These are phyloP conservation scores for Fusarium algeriense DNA, from an alignment of 2,329 filamentous ascomycete species.

Conservation along the genomic window DNA sequence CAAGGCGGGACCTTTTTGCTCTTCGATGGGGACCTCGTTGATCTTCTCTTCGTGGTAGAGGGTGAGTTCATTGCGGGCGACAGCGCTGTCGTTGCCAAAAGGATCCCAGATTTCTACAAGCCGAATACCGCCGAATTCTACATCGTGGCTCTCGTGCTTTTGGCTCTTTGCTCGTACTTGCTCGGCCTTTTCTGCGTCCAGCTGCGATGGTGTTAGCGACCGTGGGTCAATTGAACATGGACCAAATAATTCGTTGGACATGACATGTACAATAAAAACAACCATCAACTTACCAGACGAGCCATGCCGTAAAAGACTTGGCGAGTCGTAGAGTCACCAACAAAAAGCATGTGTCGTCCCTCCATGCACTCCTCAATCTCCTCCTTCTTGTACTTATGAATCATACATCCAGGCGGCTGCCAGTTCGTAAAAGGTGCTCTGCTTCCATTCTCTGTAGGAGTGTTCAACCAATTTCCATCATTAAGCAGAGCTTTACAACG, in stretches of 20 bases:
- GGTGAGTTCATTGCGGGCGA: constrained; percentile 39
- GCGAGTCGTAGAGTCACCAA: constrained; percentile 70
- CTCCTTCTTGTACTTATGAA: constrained; percentile 65
- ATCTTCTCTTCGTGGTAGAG: constrained; percentile 34
- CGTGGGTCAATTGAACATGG: not conserved
- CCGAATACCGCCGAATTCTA: constrained; percentile 36
- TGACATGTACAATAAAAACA: not conserved
- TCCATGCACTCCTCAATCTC: constrained; percentile 66
- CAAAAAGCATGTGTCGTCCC: constrained; percentile 65
- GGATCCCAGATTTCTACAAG: constrained; percentile 70
- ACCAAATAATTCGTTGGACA: not conserved
- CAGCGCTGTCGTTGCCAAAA: constrained; percentile 49
- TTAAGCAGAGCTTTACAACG: constrained; percentile 65
- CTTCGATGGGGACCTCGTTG: constrained; percentile 19
- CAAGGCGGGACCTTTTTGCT: constrained; percentile 42
- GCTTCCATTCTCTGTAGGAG: constrained; percentile 48
- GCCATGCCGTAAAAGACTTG: constrained; percentile 68
- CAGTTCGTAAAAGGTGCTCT: constrained; percentile 60
- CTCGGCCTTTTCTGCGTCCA: constrained; percentile 38
- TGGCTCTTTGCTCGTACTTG: constrained; percentile 19
- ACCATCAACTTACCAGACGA: constrained; percentile 42
- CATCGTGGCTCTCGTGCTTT: constrained; percentile 38
- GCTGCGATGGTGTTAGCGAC: constrained; percentile 25
- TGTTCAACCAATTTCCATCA: constrained; percentile 62
- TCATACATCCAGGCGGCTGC: constrained; percentile 70